phyloP scores from a whole-genome alignment of 768 basidiomycete species.

The Russula sp. region DNA sequence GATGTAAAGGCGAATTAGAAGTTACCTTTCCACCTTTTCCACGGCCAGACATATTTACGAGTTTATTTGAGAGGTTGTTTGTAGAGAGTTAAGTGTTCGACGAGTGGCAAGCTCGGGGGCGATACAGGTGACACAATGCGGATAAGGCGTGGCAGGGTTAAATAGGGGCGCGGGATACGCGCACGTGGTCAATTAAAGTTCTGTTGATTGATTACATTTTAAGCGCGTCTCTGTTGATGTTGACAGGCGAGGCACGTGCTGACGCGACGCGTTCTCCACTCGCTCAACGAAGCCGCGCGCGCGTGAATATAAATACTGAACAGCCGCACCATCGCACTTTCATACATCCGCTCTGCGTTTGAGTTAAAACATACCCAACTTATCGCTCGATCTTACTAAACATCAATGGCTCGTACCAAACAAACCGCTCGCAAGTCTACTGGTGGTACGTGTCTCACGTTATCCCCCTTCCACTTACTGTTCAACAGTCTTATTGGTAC shows the following conservation, averaged over 20 bases:
- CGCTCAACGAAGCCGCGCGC: not conserved
- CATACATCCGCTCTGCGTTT: conserved; percentile 8
- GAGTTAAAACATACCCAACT: not conserved
- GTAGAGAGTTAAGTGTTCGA: conserved; percentile 3
- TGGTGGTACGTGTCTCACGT: conserved; percentile 44
- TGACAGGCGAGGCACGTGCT: conserved; percentile 12
- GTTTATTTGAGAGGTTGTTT: conserved; percentile 6
- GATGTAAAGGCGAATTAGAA: not conserved
- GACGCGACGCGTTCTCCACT: conserved; percentile 7
- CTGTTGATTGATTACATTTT: conserved; percentile 29
- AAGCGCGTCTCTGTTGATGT: conserved; percentile 23
- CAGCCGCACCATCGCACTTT: not conserved
- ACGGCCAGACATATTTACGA: conserved; percentile 61
- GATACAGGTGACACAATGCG: not conserved
- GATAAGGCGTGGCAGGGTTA: conserved; percentile 18
- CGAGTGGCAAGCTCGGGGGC: not conserved
- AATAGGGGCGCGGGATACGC: conserved; percentile 23
- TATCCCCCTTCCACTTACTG: not conserved
- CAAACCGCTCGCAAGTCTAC: conserved; percentile 76
- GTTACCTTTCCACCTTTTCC: conserved; percentile 72
- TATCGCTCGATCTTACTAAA: conserved; percentile 2
- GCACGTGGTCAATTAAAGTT: conserved; percentile 25
- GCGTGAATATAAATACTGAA: conserved; percentile 13
- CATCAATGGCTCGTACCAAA: conserved; percentile 64
- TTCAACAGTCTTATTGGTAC: not conserved